Base-by-base conservation (phyloP, 2,329 filamentous ascomycete genomes). In the Cercospora sesami region DNA sequence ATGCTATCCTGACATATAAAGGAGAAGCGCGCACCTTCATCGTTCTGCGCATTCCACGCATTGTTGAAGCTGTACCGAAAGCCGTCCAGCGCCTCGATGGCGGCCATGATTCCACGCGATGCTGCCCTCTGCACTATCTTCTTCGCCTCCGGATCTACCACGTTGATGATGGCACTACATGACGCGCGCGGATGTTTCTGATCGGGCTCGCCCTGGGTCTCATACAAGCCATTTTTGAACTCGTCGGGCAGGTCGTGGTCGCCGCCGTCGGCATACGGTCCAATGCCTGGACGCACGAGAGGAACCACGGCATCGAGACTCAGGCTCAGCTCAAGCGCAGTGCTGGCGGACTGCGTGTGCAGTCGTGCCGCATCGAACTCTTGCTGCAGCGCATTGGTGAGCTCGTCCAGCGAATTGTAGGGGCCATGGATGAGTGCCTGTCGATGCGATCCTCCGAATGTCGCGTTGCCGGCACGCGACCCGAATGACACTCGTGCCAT, bases 1-100 rank as follows among this genome's bases (percentile, higher is more conserved):
- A 83, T 77, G 72, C 80, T 82, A 75, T 84, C 82, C 72, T 83
- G 83, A 75, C 82, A 84, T 69, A 82, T 83, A 75, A 83, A 83
- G 31, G 80, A 82, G 75, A 82, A 83, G 69, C 82, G 79, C 69
- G 79, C 80, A 60, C 83, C 81, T 67, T 83, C 80, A 67, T 82
- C 81, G 42, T 82, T 75, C 58, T 76, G 78, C 69, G 81, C 81
- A 59, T 79, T 79, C 82, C 82, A 83, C 69, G 80, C 81, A 68
- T 84, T 83, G 76, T 83, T 82, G 77, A 83, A 83, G 77, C 78
- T 81, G 75, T 84, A 84, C 26, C 80, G 78, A 73, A 79, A 84
- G 66, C 82, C 82, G 71, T 84, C 82, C 21, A 78, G 76, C n/a
- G 75, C 74, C 71, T 83, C 80, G 55, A 83, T 80, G 14, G 79